A percentile compares a stretch with the other conserved stretches of the same genome.
These are phyloP conservation scores for Mikania micrantha DNA, from an alignment of 129 eudicot species.

Conservation along the genomic window DNA sequence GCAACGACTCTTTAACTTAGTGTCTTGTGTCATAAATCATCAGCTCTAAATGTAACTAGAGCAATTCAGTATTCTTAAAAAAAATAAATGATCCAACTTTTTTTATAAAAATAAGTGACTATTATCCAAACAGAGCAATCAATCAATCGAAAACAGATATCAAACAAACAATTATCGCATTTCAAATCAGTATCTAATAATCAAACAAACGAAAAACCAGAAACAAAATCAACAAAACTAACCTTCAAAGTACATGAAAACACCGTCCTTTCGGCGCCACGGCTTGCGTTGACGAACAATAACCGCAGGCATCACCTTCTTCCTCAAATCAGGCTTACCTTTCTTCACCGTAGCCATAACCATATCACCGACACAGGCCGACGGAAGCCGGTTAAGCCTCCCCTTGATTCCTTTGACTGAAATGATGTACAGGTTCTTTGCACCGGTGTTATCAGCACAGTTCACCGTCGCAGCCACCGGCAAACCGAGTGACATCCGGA, in stretches of 20 bases:
- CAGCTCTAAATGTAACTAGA: too few relatives aligned
- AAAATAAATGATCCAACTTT: too few relatives aligned
- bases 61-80: too few relatives aligned
- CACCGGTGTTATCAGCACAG: constrained; percentile 92
- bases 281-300: constrained; percentile 96
- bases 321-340: constrained; percentile 96
- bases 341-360: constrained; percentile 98
- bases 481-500: constrained; percentile 90
- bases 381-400: constrained; percentile 69
- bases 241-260: constrained; percentile 99
- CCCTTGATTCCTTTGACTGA: constrained; percentile 87
- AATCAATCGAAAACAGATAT: too few relatives aligned
- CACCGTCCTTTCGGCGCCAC: constrained; percentile 99
- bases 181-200: too few relatives aligned
- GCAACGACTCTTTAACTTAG: too few relatives aligned
- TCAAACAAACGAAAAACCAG: too few relatives aligned
- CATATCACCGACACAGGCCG: constrained; percentile 97
- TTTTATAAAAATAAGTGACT: too few relatives aligned
- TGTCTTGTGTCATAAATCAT: too few relatives aligned
- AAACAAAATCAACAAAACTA: neutral
- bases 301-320: constrained; percentile 99
- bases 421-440: constrained; percentile 86
- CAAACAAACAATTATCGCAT: too few relatives aligned
- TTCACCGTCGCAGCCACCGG: constrained; percentile 99
- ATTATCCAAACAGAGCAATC: too few relatives aligned